phyloP scores from a whole-genome alignment of 208 protist genomes.

The Leishmania turanica region DNA sequence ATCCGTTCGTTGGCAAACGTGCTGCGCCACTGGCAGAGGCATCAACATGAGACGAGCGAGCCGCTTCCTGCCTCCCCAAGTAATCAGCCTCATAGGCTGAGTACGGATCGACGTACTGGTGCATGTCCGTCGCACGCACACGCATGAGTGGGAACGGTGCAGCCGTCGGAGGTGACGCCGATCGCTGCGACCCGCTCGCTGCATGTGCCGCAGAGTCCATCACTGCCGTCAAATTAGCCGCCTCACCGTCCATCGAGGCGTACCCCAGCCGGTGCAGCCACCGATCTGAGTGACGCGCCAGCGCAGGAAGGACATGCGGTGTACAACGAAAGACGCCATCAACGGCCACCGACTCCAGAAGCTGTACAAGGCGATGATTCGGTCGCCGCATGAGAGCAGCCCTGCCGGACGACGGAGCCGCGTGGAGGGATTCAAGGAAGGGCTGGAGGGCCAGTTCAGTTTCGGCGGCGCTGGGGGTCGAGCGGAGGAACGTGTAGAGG shows the following conservation, averaged over 20 bases:
- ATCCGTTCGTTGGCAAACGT: not conserved
- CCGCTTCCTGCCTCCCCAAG: not conserved
- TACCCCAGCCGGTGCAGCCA: conserved; percentile 22
- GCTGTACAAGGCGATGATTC: conserved; percentile 42
- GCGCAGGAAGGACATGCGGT: conserved; percentile 44
- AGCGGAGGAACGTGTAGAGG: conserved; percentile 83
- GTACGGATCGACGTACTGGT: conserved; percentile 27
- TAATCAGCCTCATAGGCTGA: conserved; percentile 18
- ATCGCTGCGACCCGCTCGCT: not conserved
- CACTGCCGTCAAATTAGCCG: not conserved
- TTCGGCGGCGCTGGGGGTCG: conserved; percentile 55
- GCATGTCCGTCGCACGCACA: conserved; percentile 18
- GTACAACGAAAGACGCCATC: conserved; percentile 46
- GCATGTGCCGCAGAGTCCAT: not conserved
- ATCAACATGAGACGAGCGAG: not conserved
- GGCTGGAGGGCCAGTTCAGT: conserved; percentile 46
- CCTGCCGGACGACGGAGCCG: conserved; percentile 24
- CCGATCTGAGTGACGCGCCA: conserved; percentile 27
- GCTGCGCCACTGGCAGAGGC: not conserved
- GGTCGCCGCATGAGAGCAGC: conserved; percentile 19
- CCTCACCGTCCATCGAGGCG: not conserved
- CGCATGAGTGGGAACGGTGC: not conserved
- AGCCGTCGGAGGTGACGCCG: not conserved
- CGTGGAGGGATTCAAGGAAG: conserved; percentile 46
- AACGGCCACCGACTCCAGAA: conserved; percentile 46